Evolutionary conservation across 352 stramenopile species (phyloP), one percentile per base, ranked within the genome.

Genomic region (Phytophthora multivora): DNA sequence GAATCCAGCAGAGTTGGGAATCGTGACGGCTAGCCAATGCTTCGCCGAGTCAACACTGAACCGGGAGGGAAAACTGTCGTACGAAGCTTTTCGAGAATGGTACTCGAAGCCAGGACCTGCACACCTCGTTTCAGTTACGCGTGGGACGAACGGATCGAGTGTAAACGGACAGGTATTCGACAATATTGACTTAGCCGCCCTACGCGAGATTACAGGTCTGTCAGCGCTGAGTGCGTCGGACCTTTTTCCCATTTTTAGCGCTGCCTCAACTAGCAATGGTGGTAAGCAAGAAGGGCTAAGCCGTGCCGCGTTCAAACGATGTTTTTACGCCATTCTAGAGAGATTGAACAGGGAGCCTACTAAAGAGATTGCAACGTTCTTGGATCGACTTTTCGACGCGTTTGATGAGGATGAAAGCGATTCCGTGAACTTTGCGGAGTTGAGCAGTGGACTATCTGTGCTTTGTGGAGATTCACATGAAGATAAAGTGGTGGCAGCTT

Each of bases 401-500:
- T 95, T 96, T 53, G 89, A 97, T 42, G 51, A 72, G 9, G 69
- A 95, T 41, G 66, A 74, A 46, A 88, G 73, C 35, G 86, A 86
- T 21, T 73, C 66, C 0, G 87, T 96, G 4, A 82, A 95, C 56
- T 90, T 93, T 50, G 59, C 89, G 16, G 80, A 96, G 61, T 64
- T 97, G 16, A 86, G 80, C 46, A 88, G 70, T 19, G 88, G 86
- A 0, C 69, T 97, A 5, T 93, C 83, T 2, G 73, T 96, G 18
- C 52, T 97, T 30, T 93, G 83, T 40, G 77, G 75, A 10, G 88
- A 82, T 0, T 82, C 72, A 3, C 80, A 75, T 28, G 81, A 96
- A 36, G 86, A 95, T 12, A 95, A 93, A 65, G 75, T 95, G 2
- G 63, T 76, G 23, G 76, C 84, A 3, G 87, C 82, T n/a, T 96